Evolutionary conservation across 495 filamentous ascomycete species (phyloP), one percentile per base, ranked within the genome.

Genomic region (Cercophora scortea): DNA sequence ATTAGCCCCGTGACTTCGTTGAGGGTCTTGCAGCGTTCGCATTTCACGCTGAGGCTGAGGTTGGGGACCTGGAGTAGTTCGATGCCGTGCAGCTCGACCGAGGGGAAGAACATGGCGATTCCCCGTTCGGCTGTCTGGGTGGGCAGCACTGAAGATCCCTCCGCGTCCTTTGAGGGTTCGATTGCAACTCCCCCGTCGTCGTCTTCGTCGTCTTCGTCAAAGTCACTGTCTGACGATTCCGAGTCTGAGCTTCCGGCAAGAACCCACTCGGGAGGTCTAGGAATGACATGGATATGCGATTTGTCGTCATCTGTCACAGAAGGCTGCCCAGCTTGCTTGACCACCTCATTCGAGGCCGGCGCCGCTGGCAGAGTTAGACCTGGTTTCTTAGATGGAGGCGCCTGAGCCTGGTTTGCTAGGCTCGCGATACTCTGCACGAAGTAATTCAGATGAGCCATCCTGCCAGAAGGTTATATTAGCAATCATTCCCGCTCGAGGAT

Each of bases 191-290:
- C 76, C 17, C 77, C 72, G 4, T 64, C 64, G 4, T 78, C 75
- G 17, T 78, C 79, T 1, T 74, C n/a, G n/a, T 47, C 34, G 15
- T 48, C 46, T 18, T 48, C 46, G n/a, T 17, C 41, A 13, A 53
- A 45, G 19, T 49, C 52, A 8, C 50, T 42, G 11, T 61, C 59
- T 0, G 63, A 64, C 3, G 47, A 58, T 12, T 52, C 50, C 0
- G 56, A 61, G 19, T 64, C 68, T 17, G 70, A 25, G 25, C 25
- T 69, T 17, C 77, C 64, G 15, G 70, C 73, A 1, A 74, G 59
- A 8, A 74, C 70, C 90, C 90, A 96, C 61, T 96, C 90, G 3
- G 88, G 86, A 1, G 90, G 90, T 6, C 89, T 77, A 12, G 88
- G 84, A 43, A 96, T 88, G 51, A 88, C 70, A 57, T 84, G 80